Evolutionary conservation across 192 early-diverging fungal species (phyloP).

Genomic region (Gonapodya prolifera): DNA sequence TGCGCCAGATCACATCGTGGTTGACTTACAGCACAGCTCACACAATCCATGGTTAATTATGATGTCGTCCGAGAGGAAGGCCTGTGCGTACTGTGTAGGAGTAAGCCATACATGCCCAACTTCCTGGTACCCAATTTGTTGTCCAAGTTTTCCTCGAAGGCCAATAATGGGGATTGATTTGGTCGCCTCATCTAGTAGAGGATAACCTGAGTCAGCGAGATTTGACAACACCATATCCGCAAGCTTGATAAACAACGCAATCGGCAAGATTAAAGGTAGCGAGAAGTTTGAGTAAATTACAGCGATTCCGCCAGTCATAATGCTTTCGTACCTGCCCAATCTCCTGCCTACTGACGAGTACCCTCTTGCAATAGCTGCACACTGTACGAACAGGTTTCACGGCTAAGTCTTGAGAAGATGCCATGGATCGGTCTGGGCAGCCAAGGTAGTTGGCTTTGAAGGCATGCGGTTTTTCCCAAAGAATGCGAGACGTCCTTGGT

Average conservation of each 20-base stretch:
- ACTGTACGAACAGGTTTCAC: slow-evolving; percentile 8
- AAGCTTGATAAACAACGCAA: neutral
- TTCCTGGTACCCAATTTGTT: slow-evolving; percentile 11
- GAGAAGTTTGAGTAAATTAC: too few species aligned
- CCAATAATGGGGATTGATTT: slow-evolving; percentile 16
- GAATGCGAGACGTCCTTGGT: slow-evolving; percentile 14
- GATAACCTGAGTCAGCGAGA: neutral
- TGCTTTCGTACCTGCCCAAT: neutral
- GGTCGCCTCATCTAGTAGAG: neutral
- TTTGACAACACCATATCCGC: neutral
- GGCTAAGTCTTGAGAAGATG: neutral
- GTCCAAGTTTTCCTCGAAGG: slow-evolving; percentile 14
- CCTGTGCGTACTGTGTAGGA: neutral
- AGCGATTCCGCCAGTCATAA: too few species aligned
- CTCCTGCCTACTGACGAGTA: slow-evolving; percentile 13
- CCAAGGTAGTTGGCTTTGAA: slow-evolving; percentile 10
- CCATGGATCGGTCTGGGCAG: neutral
- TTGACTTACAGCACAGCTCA: neutral
- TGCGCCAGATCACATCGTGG: too few species aligned
- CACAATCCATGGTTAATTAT: neutral
- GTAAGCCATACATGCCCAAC: neutral
- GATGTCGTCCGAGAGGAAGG: neutral
- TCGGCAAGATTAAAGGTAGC: too few species aligned
- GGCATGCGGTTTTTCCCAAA: slow-evolving; percentile 17
- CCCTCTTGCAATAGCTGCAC: slow-evolving; percentile 19